phyloP scores from a whole-genome alignment of 805 yeast species.

The Blastobotrys peoriensis region DNA sequence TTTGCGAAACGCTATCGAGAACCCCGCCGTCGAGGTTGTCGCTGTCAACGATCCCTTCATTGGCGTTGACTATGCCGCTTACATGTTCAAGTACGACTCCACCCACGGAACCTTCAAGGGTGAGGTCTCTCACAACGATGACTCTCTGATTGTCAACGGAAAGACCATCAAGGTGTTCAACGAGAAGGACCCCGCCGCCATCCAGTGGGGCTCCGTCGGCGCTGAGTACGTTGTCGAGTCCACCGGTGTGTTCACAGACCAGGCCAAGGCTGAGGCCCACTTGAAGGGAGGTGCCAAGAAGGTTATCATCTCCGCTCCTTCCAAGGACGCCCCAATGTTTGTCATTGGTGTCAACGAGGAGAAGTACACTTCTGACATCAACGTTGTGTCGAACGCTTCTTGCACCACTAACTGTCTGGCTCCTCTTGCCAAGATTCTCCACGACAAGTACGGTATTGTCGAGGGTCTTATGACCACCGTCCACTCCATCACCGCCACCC shows the following conservation, averaged over 20 bases:
- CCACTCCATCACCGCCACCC: conserved; percentile 94
- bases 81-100: conserved; percentile 93
- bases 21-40: conserved; percentile 73
- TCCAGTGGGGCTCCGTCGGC: conserved; percentile 82
- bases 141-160: conserved; percentile 62
- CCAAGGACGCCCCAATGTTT: conserved; percentile 91
- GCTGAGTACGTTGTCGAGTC: conserved; percentile 88
- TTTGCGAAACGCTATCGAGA: conserved; percentile 69
- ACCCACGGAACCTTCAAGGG: conserved; percentile 86
- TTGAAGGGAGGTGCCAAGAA: conserved; percentile 89
- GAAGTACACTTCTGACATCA: conserved; percentile 66
- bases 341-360: conserved; percentile 87
- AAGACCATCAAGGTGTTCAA: conserved; percentile 59
- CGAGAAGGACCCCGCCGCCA: conserved; percentile 78
- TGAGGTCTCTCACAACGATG: conserved; percentile 46
- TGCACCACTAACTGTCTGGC: conserved; percentile 96
- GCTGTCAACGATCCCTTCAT: conserved; percentile 92
- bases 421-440: conserved; percentile 84
- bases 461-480: conserved; percentile 96
- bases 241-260: conserved; percentile 87
- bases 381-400: conserved; percentile 84
- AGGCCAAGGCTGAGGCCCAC: conserved; percentile 78
- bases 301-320: conserved; percentile 92
- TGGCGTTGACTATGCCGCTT: conserved; percentile 83
- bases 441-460: conserved; percentile 80